Evolutionary conservation across 1,139 yeast species (phyloP).

Genomic region (Saccharomyces pastorianus): DNA sequence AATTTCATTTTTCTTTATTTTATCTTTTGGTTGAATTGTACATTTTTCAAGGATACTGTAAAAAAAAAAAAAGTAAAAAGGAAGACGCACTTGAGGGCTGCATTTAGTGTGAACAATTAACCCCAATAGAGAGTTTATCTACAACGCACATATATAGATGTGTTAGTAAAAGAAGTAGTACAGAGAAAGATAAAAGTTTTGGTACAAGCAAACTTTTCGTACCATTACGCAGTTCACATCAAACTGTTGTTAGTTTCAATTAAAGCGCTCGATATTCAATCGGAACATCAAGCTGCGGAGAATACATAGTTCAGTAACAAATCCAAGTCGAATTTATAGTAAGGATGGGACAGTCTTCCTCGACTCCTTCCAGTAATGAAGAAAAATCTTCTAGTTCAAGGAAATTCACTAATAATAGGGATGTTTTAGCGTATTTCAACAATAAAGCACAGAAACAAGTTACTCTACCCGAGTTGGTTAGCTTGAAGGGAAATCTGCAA

Average conservation of each 20-base stretch:
- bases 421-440: conserved; percentile 10
- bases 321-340: not conserved
- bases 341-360: not conserved
- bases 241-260: not conserved
- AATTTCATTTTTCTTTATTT: not conserved
- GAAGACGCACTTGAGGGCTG: not conserved
- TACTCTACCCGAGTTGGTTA: conserved; percentile 19
- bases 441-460: conserved; percentile 15
- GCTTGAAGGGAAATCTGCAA: conserved; percentile 19
- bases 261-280: not conserved
- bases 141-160: not conserved
- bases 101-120: not conserved
- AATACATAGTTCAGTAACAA: not conserved
- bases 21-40: not conserved
- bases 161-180: not conserved
- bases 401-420: conserved; percentile 1
- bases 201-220: not conserved
- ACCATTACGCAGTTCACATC: not conserved
- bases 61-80: not conserved
- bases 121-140: not conserved
- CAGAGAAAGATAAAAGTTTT: not conserved
- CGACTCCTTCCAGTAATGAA: not conserved
- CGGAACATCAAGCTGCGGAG: not conserved
- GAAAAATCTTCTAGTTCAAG: not conserved
- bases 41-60: not conserved